Conservation (phyloP, 2,329 filamentous ascomycete species). For the Arthrobotrys megalospora region DNA sequence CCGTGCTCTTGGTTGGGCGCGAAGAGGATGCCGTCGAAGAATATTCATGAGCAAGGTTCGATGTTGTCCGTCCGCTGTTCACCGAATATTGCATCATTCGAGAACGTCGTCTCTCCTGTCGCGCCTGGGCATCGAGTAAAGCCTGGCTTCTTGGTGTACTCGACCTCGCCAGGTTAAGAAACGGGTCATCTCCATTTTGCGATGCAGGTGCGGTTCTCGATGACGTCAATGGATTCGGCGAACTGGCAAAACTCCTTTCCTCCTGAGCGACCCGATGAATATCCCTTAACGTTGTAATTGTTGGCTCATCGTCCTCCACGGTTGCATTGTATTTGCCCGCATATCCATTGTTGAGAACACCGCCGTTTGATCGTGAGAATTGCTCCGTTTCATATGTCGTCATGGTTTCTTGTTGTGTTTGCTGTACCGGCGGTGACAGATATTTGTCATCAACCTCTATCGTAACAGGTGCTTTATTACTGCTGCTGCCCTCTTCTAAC, state of each 20-base stretch:
- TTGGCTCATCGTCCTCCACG: slow-evolving; percentile 62
- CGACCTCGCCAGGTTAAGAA: slow-evolving; percentile 63
- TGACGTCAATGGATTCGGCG: slow-evolving; percentile 38
- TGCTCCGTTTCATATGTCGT: slow-evolving; percentile 56
- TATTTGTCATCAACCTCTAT: slow-evolving; percentile 54
- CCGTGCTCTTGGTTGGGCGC: slow-evolving; percentile 37
- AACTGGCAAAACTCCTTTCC: slow-evolving; percentile 40
- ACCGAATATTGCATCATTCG: slow-evolving; percentile 61
- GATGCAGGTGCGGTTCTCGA: slow-evolving; percentile 39
- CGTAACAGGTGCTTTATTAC: slow-evolving; percentile 34
- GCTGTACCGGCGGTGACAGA: slow-evolving; percentile 37
- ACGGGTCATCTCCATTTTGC: slow-evolving; percentile 62
- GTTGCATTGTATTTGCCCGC: slow-evolving; percentile 53
- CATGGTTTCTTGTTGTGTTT: slow-evolving; percentile 37
- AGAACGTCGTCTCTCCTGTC: slow-evolving; percentile 53
- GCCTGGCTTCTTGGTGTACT: slow-evolving; percentile 62
- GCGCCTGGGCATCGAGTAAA: slow-evolving; percentile 53
- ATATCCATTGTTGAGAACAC: slow-evolving; percentile 62
- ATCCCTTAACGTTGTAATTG: slow-evolving; percentile 40
- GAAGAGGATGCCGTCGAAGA: slow-evolving; percentile 23
- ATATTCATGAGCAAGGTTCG: slow-evolving; percentile 61
- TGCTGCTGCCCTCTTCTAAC: slow-evolving; percentile 37
- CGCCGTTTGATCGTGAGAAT: slow-evolving; percentile 53
- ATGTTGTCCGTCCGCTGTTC: slow-evolving; percentile 60
- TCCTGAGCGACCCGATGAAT: slow-evolving; percentile 45